Evolutionary conservation across 2,329 filamentous ascomycete genomes (phyloP).

Genomic region (Pseudonectria buxi): DNA sequence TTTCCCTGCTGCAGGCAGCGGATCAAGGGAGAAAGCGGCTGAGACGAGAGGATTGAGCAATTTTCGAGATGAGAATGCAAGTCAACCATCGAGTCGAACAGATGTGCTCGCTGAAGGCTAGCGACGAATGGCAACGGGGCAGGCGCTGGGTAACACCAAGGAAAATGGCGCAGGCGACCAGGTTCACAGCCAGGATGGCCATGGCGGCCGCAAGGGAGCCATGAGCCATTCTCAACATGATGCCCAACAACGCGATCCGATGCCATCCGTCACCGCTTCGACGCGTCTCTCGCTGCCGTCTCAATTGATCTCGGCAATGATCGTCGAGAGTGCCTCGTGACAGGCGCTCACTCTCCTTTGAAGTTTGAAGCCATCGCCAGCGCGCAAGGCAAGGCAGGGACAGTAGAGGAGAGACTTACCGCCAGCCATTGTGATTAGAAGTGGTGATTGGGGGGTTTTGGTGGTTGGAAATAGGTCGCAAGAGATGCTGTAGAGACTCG

Average conservation of each 20-base stretch:
- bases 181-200: slow-evolving; percentile 6
- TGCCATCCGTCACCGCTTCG: too few relatives aligned
- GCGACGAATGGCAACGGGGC: too few relatives aligned
- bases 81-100: too few relatives aligned
- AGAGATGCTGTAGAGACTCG: slow-evolving; percentile 11
- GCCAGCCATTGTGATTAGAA: slow-evolving; percentile 36
- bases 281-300: too few relatives aligned
- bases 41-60: too few relatives aligned
- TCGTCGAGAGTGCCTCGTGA: too few relatives aligned
- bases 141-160: slow-evolving; percentile 2
- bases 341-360: too few relatives aligned
- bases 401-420: slow-evolving; percentile 30
- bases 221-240: background rate
- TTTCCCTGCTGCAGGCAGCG: background rate
- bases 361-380: slow-evolving; percentile 1
- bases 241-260: background rate
- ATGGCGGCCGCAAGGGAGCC: background rate
- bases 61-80: too few relatives aligned
- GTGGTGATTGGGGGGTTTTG: slow-evolving; percentile 14
- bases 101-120: too few relatives aligned
- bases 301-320: too few relatives aligned
- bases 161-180: slow-evolving; percentile 30
- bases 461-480: slow-evolving; percentile 4
- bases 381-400: slow-evolving; percentile 6
- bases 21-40: too few relatives aligned